Conservation (phyloP, 192 early-diverging fungal genomes). For the Funneliformis mosseae region DNA sequence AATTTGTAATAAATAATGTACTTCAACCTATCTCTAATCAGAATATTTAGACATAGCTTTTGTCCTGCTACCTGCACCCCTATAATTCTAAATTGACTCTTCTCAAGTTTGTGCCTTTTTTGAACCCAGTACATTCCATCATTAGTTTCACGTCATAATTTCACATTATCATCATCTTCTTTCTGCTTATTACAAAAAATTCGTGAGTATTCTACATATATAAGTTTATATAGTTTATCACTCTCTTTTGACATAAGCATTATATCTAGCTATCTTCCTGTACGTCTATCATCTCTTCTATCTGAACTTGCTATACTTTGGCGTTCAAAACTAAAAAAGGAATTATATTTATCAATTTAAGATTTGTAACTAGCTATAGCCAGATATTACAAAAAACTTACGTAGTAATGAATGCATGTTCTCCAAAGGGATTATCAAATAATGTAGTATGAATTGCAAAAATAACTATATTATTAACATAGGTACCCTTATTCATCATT, state of each 20-base stretch:
- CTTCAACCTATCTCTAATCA: constrained; percentile 1
- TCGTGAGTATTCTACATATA: constrained; percentile 1
- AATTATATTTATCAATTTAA: no score
- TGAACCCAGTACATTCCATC: constrained; percentile 20
- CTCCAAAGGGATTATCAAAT: no score
- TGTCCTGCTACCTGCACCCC: constrained; percentile 4
- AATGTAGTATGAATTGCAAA: constrained; percentile 7
- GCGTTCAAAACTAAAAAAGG: not conserved
- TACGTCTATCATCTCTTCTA: not conserved
- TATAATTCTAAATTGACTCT: constrained; percentile 6
- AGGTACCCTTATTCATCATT: constrained; percentile 1
- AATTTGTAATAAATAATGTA: constrained; percentile 8
- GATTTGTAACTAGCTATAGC: no score
- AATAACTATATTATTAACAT: constrained; percentile 8
- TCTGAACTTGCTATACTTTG: constrained; percentile 23
- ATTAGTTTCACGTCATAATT: constrained; percentile 2
- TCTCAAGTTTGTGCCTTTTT: constrained; percentile 7
- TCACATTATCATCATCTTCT: constrained; percentile 6
- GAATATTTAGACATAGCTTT: constrained; percentile 8
- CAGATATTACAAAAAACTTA: no score
- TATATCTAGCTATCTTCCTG: constrained; percentile 10
- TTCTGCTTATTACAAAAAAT: constrained; percentile 3
- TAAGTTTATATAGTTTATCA: not conserved
- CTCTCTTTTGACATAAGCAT: not conserved
- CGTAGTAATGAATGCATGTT: no score